A percentile compares a stretch with the other conserved stretches of the same genome.
These are phyloP conservation scores for Pleurozium schreberi DNA, from an alignment of 225 moss, liverwort and hornwort genomes.

Conservation along the genomic window DNA sequence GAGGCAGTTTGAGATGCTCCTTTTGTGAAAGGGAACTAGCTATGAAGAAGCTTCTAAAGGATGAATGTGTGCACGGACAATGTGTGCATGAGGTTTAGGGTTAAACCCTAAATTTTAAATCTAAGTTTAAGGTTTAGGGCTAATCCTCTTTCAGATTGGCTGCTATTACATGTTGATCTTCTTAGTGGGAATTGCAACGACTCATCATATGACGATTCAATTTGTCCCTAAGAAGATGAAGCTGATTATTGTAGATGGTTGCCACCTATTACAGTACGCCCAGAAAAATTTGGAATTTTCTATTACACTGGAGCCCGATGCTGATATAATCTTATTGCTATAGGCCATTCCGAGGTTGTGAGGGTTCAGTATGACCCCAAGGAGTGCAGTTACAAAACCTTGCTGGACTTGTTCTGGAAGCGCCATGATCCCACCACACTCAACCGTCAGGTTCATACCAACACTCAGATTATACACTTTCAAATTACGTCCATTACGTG, in stretches of 20 bases:
- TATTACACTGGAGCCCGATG: neutral
- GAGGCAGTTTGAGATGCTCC: neutral
- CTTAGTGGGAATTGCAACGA: neutral
- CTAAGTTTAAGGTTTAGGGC: neutral
- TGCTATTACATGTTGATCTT: neutral
- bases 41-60: constrained; percentile 14
- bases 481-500: neutral
- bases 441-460: constrained; percentile 59
- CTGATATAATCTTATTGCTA: neutral
- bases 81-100: constrained; percentile 9
- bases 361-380: constrained; percentile 62
- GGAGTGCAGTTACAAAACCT: constrained; percentile 32
- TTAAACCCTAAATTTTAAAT: neutral
- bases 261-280: constrained; percentile 5
- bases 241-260: neutral
- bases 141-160: neutral
- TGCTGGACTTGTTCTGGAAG: constrained; percentile 67
- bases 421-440: constrained; percentile 80
- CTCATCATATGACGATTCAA: neutral
- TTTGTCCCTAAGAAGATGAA: neutral
- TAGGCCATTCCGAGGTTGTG: constrained; percentile 67
- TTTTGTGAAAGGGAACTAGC: constrained; percentile 13
- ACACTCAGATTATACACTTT: neutral
- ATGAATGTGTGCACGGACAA: constrained; percentile 12
- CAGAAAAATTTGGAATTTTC: constrained; percentile 13